Evolutionary conservation across 2,329 filamentous ascomycete genomes (phyloP).

Genomic region (Epicoccum sorghinum): DNA sequence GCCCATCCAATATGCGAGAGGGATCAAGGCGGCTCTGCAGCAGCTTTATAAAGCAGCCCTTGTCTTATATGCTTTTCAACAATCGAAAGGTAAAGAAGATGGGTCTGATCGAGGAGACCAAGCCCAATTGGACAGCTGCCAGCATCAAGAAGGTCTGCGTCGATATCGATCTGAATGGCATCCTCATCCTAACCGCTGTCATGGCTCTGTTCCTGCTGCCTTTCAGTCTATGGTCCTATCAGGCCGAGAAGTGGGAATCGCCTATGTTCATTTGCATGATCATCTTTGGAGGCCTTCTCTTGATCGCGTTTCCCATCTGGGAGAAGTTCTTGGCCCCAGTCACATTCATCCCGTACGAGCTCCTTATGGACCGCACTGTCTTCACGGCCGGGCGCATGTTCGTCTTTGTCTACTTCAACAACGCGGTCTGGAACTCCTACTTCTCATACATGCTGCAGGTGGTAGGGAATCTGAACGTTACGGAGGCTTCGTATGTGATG

Average conservation of each 20-base stretch:
- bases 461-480: slow-evolving; percentile 39
- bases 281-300: slow-evolving; percentile 40
- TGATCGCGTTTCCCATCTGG: slow-evolving; percentile 44
- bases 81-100: slow-evolving; percentile 63
- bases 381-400: slow-evolving; percentile 57
- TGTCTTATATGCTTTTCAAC: slow-evolving; percentile 61
- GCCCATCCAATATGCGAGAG: too few species aligned
- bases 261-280: slow-evolving; percentile 47
- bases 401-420: slow-evolving; percentile 35
- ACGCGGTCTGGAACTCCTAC: slow-evolving; percentile 43
- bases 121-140: slow-evolving; percentile 48
- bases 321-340: slow-evolving; percentile 46
- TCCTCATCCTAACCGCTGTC: slow-evolving; percentile 64
- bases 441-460: slow-evolving; percentile 48
- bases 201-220: slow-evolving; percentile 71
- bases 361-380: slow-evolving; percentile 56
- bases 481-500: slow-evolving; percentile 41
- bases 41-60: too few species aligned
- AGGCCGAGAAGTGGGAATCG: slow-evolving; percentile 38
- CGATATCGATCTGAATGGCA: slow-evolving; percentile 68
- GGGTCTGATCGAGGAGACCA: slow-evolving; percentile 56
- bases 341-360: slow-evolving; percentile 50
- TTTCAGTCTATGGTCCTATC: slow-evolving; percentile 60
- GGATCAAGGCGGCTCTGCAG: too few species aligned
- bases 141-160: slow-evolving; percentile 58